Conservation (phyloP, 768 basidiomycete species). For the Mycena venus region DNA sequence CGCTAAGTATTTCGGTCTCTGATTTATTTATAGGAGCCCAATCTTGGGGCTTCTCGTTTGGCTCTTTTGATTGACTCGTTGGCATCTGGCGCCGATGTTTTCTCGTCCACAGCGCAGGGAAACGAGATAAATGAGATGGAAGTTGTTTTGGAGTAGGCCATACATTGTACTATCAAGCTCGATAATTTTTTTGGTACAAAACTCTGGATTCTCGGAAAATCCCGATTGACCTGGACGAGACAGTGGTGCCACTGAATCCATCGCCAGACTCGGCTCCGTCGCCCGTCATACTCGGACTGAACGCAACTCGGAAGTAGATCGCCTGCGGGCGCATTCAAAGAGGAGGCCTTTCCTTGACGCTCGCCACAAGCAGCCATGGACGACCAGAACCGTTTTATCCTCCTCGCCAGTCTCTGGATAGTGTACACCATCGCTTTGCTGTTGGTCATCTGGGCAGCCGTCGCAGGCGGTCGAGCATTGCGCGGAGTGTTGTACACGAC, state of each 20-base stretch:
- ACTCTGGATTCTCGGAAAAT: no score
- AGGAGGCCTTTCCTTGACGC: not conserved
- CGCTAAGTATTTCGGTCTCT: not conserved
- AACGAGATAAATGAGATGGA: conserved; percentile 77
- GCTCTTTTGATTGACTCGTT: conserved; percentile 86
- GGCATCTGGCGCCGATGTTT: conserved; percentile 83
- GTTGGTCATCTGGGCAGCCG: conserved; percentile 1
- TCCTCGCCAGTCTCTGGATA: conserved; percentile 32
- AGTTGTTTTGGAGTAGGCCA: conserved; percentile 66
- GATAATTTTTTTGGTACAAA: not conserved
- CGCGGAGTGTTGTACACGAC: conserved; percentile 20
- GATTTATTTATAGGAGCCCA: conserved; percentile 62
- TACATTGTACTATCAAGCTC: not conserved
- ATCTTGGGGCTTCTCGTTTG: conserved; percentile 75
- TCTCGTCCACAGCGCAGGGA: conserved; percentile 57
- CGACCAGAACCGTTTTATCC: conserved; percentile 18
- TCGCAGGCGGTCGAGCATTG: not conserved
- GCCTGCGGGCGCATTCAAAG: not conserved
- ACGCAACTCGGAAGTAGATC: conserved; percentile 21
- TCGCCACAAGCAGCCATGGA: not conserved
- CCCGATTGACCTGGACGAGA: no score
- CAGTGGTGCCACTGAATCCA: not conserved
- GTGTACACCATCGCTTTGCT: conserved; percentile 26
- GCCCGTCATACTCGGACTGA: not conserved
- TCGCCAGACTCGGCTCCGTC: not conserved